phyloP scores from a whole-genome alignment of 1,284 basidiomycete species.

The Ustilago esculenta region DNA sequence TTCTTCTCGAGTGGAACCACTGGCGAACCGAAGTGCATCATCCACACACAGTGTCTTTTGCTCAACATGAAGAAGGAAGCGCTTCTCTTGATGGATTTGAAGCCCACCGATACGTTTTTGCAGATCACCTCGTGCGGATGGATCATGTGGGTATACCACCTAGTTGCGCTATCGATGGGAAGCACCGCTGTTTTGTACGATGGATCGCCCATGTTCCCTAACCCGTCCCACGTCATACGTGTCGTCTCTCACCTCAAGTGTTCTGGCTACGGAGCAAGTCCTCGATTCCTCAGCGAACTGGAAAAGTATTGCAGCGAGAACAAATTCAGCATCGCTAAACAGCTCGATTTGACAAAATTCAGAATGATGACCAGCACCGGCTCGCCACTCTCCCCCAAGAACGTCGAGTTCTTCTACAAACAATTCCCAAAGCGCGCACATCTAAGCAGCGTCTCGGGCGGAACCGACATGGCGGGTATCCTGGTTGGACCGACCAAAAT shows the following conservation, averaged over 20 bases:
- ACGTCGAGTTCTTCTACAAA: conserved; percentile 58
- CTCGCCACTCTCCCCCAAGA: conserved; percentile 59
- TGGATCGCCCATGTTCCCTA: conserved; percentile 64
- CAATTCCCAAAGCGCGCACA: conserved; percentile 39
- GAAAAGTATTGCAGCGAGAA: conserved; percentile 30
- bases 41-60: conserved; percentile 58
- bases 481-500: conserved; percentile 55
- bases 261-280: conserved; percentile 59
- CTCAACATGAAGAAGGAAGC: conserved; percentile 47
- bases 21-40: conserved; percentile 68
- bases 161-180: conserved; percentile 53
- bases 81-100: conserved; percentile 44
- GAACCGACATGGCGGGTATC: conserved; percentile 64
- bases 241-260: conserved; percentile 59
- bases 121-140: conserved; percentile 64
- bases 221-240: conserved; percentile 48
- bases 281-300: conserved; percentile 52
- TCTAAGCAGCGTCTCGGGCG: conserved; percentile 55
- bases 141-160: conserved; percentile 66
- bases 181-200: conserved; percentile 63
- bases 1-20: conserved; percentile 67
- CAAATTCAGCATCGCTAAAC: conserved; percentile 6
- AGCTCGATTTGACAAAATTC: conserved; percentile 49
- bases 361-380: conserved; percentile 63
- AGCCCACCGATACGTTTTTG: conserved; percentile 56